phyloP scores from a whole-genome alignment of 805 yeast genomes.

The Helenozyma rhizophorensis region DNA sequence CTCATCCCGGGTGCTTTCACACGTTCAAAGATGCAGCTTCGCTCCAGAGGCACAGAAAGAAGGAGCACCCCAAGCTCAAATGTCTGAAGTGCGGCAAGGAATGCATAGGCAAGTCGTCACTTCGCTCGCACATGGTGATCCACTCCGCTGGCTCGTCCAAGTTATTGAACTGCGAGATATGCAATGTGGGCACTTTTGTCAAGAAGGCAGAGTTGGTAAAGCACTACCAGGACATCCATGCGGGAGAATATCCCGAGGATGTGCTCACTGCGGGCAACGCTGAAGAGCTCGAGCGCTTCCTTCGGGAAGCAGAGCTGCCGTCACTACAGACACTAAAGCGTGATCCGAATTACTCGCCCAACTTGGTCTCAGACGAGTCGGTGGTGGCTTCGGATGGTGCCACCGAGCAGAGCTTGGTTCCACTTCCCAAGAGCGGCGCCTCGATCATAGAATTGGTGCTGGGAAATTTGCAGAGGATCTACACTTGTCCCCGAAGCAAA shows the following conservation, averaged over 20 bases:
- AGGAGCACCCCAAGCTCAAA: conserved; percentile 64
- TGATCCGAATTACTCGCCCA: not conserved
- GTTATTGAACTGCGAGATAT: conserved; percentile 63
- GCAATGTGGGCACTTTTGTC: conserved; percentile 46
- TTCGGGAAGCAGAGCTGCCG: conserved; percentile 12
- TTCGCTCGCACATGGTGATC: conserved; percentile 63
- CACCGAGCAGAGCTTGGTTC: not conserved
- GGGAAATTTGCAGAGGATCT: conserved; percentile 4
- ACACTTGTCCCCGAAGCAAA: conserved; percentile 9
- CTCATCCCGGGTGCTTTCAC: conserved; percentile 54
- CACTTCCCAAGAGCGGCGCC: not conserved
- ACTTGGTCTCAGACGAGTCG: conserved; percentile 1
- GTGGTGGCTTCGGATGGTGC: not conserved
- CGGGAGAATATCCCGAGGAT: conserved; percentile 31
- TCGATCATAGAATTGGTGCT: conserved; percentile 9
- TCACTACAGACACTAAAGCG: conserved; percentile 8
- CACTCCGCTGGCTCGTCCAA: conserved; percentile 57
- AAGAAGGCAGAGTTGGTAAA: conserved; percentile 52
- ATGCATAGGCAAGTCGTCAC: conserved; percentile 69
- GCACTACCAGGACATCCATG: conserved; percentile 55
- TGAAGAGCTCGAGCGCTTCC: conserved; percentile 17
- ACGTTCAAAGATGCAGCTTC: conserved; percentile 71
- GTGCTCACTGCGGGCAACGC: conserved; percentile 23
- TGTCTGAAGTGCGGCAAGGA: conserved; percentile 65
- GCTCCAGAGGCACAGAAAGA: conserved; percentile 63